A percentile compares a stretch with the other conserved stretches of the same genome.
phyloP scores from a whole-genome alignment of 192 early-diverging fungal species.

The Podochytrium sp. region DNA sequence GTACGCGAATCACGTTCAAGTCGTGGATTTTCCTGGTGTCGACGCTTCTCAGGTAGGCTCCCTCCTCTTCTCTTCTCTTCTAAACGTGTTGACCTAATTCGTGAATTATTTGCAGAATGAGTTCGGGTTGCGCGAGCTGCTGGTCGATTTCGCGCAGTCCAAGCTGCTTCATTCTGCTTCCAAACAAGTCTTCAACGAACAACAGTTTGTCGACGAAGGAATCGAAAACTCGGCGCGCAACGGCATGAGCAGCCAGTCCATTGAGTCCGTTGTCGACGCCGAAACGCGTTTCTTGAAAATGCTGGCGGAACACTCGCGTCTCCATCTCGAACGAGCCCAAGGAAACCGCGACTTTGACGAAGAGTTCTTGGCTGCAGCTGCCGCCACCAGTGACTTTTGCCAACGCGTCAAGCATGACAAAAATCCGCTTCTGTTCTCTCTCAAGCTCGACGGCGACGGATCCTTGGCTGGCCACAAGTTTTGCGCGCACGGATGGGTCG shows the following conservation, averaged over 20 bases:
- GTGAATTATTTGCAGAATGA: too few relatives aligned
- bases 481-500: not conserved
- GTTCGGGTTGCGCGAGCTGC: not conserved
- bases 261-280: not conserved
- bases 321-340: not conserved
- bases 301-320: not conserved
- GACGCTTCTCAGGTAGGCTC: too few relatives aligned
- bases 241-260: not conserved
- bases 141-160: not conserved
- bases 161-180: not conserved
- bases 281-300: not conserved
- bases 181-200: not conserved
- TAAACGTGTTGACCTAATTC: too few relatives aligned
- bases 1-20: not conserved
- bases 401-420: not conserved
- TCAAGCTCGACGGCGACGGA: not conserved
- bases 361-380: not conserved
- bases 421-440: not conserved
- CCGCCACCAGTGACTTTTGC: not conserved
- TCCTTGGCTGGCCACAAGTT: not conserved
- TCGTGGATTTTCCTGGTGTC: not conserved
- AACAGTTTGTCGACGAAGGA: not conserved
- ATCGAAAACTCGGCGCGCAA: not conserved
- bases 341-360: conserved; percentile 3
- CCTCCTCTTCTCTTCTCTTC: too few relatives aligned